Base-by-base conservation (phyloP, 257 asterid genomes). In the Ehretia macrophylla region DNA sequence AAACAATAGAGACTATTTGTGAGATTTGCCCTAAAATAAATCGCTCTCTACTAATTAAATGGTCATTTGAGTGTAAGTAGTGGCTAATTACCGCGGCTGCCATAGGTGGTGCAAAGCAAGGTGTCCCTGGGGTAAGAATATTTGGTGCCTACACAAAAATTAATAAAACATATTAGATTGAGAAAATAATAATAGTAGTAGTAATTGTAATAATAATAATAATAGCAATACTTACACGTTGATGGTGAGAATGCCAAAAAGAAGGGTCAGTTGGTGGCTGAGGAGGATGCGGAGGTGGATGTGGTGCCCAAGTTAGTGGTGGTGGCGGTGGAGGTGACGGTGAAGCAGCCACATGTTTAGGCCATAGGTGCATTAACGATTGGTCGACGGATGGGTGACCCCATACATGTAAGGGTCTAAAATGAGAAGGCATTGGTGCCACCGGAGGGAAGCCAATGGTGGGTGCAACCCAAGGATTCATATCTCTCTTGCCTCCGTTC, bases 371-470 rank as follows among this genome's bases (percentile, higher is more conserved):
- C 79, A 81, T 66, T 60, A 75, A 13, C 46, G 98, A 76, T 71
- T 85, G 98, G 88, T 79, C 86, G 72, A 78, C 69, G 11, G 93
- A 72, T 62, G 98, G 98, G 46, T 92, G 97, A 66, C 97, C 97
- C 97, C 97, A 90, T 37, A 90, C 96, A 58, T 87, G 97, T 57
- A 90, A 75, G 59, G 96, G 96, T 76, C 92, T 80, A 72, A 70
- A 72, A 67, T 76, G 93, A 67, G 87, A 90, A 62, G 87, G 80
- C 75, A 74, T 51, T 4, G 85, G 85, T 21, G 81, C 48, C 75
- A 77, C 73, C 10, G 85, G 88, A 63, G 95, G 93, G 64, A 87
- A 83, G 14, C 92, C 88, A 21, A 82, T 78, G 49, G 83, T 77
- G 9, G 97, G 94, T 48, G 83, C 85, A 58, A 64, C 72, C 87